Base-by-base conservation (phyloP, 2,329 filamentous ascomycete species). In the Iodosphaeria phyllophila region DNA sequence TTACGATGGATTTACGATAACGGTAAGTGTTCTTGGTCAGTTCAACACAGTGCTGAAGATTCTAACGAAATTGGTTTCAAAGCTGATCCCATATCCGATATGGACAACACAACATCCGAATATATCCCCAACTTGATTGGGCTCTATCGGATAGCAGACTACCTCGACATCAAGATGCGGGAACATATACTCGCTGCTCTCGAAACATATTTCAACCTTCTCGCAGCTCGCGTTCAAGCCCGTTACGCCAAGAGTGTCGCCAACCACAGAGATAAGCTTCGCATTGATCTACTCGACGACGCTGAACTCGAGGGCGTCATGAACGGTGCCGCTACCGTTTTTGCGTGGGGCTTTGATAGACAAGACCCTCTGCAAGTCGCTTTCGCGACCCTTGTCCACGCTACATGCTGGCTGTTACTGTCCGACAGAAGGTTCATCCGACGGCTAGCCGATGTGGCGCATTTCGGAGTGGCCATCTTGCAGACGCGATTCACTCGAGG, bases 381-480 rank as follows among this genome's bases (percentile, higher is more conserved):
- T 8, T 24, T 24, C 15, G 16, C n/a, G 3, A 5, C 9, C n/a
- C 18, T 24, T 11, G 23, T 24, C 23, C 13, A 17, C 9, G 13
- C 9, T 16, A 17, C 23, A 5, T 24, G 23, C 23, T 24, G 18
- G 15, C 12, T 24, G 9, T 14, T 12, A 8, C 15, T 24, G 9
- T n/a, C 15, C 9, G 23, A 18, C 15, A 5, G 15, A 14, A 7
- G 16, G n/a, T 24, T 24, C 23, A 24, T 24, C 23, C 23, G 23
- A 3, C 23, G 23, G 15, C 6, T 24, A 5, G n/a, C 13, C 9
- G 15, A 24, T 12, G 15, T 12, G 8, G 6, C 23, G 8, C 10
- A 18, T 13, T 24, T 24, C 23, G 23, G 15, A 10, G 23, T 24
- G 4, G 15, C 23, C 23, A 24, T 24, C 23, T 16, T 24, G 13